phyloP scores from a whole-genome alignment of 192 early-diverging fungal species.

The Linnemannia exigua region DNA sequence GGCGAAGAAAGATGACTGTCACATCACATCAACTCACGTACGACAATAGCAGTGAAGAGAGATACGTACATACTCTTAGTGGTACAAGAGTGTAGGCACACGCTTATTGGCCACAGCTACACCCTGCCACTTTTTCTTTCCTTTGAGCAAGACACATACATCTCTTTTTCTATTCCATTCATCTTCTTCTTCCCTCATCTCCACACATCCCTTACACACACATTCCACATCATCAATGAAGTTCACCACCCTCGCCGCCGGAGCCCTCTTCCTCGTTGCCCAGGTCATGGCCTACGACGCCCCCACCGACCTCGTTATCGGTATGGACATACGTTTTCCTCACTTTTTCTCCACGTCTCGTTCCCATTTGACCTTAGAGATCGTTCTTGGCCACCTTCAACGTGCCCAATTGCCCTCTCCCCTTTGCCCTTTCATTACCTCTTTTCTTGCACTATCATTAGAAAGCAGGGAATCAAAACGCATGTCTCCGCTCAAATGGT shows the following conservation, averaged over 20 bases:
- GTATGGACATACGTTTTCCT: slow-evolving; percentile 5
- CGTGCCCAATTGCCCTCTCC: neutral
- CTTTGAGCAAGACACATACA: neutral
- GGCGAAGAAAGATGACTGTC: neutral
- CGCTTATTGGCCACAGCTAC: slow-evolving; percentile 4
- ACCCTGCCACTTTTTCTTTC: neutral
- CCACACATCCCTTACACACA: slow-evolving; percentile 11
- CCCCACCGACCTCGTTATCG: slow-evolving; percentile 33
- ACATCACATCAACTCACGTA: neutral
- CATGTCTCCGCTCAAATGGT: neutral
- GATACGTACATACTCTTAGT: neutral
- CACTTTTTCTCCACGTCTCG: neutral
- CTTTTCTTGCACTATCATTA: neutral
- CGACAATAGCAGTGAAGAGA: neutral
- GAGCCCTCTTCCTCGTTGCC: slow-evolving; percentile 39
- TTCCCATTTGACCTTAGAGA: neutral
- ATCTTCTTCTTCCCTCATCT: slow-evolving; percentile 16
- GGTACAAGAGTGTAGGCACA: slow-evolving; percentile 1
- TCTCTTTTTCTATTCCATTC: neutral
- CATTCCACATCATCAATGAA: slow-evolving; percentile 35
- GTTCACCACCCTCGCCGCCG: slow-evolving; percentile 43
- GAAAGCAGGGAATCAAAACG: neutral
- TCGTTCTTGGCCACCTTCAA: neutral
- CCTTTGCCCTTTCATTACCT: neutral
- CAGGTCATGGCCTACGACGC: slow-evolving; percentile 52